Conservation (phyloP, 208 protist species). For the Acanthamoeba divionensis region DNA sequence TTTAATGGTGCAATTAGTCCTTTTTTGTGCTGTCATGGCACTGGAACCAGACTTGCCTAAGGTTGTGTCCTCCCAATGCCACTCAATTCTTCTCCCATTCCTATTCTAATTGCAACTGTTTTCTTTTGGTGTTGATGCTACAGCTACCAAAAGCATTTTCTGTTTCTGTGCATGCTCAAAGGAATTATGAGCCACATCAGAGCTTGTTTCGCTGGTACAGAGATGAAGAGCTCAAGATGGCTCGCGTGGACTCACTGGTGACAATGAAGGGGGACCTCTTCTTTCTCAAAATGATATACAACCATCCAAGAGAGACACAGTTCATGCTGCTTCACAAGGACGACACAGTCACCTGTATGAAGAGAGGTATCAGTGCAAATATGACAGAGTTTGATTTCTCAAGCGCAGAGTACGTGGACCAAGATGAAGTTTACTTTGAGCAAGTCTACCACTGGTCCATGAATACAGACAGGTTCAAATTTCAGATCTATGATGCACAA, state of each 20-base stretch:
- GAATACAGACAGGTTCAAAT: slow-evolving; percentile 11
- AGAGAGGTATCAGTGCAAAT: neutral
- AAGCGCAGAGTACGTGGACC: neutral
- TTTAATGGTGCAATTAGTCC: too few relatives aligned
- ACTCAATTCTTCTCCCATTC: too few relatives aligned
- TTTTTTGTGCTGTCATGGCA: too few relatives aligned
- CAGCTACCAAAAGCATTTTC: slow-evolving; percentile 14
- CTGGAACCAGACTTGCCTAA: too few relatives aligned
- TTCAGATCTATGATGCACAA: neutral
- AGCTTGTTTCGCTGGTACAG: slow-evolving; percentile 44
- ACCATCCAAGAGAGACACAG: slow-evolving; percentile 16
- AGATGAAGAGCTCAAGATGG: slow-evolving; percentile 31
- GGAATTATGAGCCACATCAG: slow-evolving; percentile 29
- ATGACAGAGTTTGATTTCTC: slow-evolving; percentile 24
- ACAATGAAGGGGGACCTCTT: neutral
- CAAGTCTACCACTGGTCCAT: slow-evolving; percentile 34
- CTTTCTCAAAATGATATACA: slow-evolving; percentile 16
- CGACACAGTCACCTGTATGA: neutral
- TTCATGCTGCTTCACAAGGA: slow-evolving; percentile 13
- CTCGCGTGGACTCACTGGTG: neutral
- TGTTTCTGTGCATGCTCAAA: neutral
- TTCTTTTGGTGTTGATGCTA: too few relatives aligned
- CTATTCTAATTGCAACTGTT: too few relatives aligned
- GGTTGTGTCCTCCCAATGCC: too few relatives aligned
- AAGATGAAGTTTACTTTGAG: neutral